Conservation (phyloP, 176 grass and related monocot genomes). For the Themeda triandra region DNA sequence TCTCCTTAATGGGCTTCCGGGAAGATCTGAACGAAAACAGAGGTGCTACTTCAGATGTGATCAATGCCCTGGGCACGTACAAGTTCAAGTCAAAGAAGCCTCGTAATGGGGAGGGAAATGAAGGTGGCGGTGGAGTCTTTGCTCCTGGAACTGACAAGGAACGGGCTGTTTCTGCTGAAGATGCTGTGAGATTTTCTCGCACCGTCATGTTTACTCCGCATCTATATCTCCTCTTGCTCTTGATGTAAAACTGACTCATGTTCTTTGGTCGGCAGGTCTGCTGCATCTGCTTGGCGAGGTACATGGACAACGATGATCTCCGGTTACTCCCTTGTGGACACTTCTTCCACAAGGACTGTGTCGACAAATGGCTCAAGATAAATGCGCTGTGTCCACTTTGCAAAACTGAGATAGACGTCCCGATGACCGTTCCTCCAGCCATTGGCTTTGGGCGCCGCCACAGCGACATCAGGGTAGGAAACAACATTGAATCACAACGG, state of each 20-base stretch:
- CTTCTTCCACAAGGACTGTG: slow-evolving; percentile 89
- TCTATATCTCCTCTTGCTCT: not conserved
- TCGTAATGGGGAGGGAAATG: slow-evolving; percentile 39
- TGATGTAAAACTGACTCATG: not conserved
- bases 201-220: not conserved
- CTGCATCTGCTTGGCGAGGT: slow-evolving; percentile 87
- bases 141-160: slow-evolving; percentile 77
- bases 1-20: slow-evolving; percentile 72
- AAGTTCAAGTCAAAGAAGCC: slow-evolving; percentile 68
- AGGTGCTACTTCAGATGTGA: slow-evolving; percentile 71
- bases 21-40: slow-evolving; percentile 63
- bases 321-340: slow-evolving; percentile 74
- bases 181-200: slow-evolving; percentile 52
- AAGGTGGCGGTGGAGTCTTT: slow-evolving; percentile 54
- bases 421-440: slow-evolving; percentile 15
- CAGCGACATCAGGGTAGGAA: slow-evolving; percentile 49
- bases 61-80: slow-evolving; percentile 69
- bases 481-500: slow-evolving; percentile 41
- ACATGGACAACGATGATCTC: slow-evolving; percentile 76
- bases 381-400: slow-evolving; percentile 90
- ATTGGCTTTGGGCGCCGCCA: slow-evolving; percentile 58
- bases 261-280: slow-evolving; percentile 56
- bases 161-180: slow-evolving; percentile 67
- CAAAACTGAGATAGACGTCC: slow-evolving; percentile 63
- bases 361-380: slow-evolving; percentile 98